phyloP scores from a whole-genome alignment of 2,329 filamentous ascomycete genomes.

The Eurotiales sp. region DNA sequence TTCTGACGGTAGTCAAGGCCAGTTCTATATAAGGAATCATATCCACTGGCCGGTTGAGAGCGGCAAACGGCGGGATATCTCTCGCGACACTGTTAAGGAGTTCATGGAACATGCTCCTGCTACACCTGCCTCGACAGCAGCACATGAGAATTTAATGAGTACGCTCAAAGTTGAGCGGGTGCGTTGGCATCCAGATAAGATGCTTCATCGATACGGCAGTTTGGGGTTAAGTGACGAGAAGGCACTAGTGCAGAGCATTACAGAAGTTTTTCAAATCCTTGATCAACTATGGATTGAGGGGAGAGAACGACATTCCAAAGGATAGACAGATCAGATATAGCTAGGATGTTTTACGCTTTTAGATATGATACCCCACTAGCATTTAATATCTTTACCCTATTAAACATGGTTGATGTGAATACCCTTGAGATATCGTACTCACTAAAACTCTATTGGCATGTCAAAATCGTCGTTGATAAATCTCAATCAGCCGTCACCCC shows the following conservation, averaged over 20 bases:
- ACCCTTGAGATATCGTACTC: no score
- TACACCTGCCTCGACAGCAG: neutral
- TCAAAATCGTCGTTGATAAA: conserved; percentile 1
- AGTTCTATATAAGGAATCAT: conserved; percentile 33
- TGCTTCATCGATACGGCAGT: conserved; percentile 80
- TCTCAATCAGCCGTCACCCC: conserved; percentile 3
- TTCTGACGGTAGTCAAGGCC: conserved; percentile 14
- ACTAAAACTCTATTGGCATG: neutral
- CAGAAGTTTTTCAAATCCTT: conserved; percentile 85
- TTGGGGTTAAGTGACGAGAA: conserved; percentile 65
- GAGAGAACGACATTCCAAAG: conserved; percentile 29
- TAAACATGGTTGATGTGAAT: no score
- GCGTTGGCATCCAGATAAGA: conserved; percentile 96
- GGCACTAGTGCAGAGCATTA: conserved; percentile 67
- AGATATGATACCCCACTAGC: conserved; percentile 1
- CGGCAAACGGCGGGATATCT: conserved; percentile 55
- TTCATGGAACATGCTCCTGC: conserved; percentile 63
- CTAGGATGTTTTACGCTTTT: conserved; percentile 6
- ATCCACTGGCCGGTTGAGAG: conserved; percentile 72
- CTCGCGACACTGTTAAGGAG: conserved; percentile 57
- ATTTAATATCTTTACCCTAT: no score
- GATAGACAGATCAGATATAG: neutral
- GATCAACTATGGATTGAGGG: conserved; percentile 74
- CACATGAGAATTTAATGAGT: conserved; percentile 36
- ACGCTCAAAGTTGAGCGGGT: conserved; percentile 79